These are phyloP conservation scores for Yamadazyma olivae DNA, from an alignment of 805 yeast genomes.

Conservation along the genomic window DNA sequence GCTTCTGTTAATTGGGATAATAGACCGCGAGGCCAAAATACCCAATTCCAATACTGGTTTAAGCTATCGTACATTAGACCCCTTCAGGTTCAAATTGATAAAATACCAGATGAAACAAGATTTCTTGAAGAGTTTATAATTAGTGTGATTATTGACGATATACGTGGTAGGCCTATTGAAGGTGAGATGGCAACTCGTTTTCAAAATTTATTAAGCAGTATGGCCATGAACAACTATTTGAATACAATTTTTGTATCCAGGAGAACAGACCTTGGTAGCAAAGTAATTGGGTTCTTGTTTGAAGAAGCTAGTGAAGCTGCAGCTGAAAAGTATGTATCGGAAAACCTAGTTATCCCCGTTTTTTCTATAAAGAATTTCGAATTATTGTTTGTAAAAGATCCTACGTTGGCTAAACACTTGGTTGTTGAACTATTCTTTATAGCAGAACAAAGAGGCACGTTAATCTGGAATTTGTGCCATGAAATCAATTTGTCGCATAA, in stretches of 20 bases:
- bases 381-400: conserved; percentile 48
- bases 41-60: background rate
- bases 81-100: too few relatives aligned
- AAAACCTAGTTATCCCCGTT: conserved; percentile 28
- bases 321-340: conserved; percentile 9
- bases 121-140: too few relatives aligned
- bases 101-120: background rate
- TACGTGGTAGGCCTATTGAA: too few relatives aligned
- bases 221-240: background rate
- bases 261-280: too few relatives aligned
- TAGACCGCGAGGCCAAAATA: conserved; percentile 1
- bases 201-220: background rate
- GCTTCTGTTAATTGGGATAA: too few relatives aligned
- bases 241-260: too few relatives aligned
- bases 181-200: background rate
- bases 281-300: conserved; percentile 1
- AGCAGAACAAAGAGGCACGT: conserved; percentile 56
- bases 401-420: conserved; percentile 49
- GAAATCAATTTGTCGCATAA: conserved; percentile 49
- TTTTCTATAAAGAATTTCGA: conserved; percentile 45
- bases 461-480: conserved; percentile 69
- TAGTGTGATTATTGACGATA: background rate
- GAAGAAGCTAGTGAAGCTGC: conserved; percentile 1
- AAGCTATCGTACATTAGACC: background rate
- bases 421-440: conserved; percentile 74